A percentile compares a stretch with the other conserved stretches of the same genome.
Evolutionary conservation across 306 rosid genomes (phyloP).

Genomic region (Vachellia collinsii): DNA sequence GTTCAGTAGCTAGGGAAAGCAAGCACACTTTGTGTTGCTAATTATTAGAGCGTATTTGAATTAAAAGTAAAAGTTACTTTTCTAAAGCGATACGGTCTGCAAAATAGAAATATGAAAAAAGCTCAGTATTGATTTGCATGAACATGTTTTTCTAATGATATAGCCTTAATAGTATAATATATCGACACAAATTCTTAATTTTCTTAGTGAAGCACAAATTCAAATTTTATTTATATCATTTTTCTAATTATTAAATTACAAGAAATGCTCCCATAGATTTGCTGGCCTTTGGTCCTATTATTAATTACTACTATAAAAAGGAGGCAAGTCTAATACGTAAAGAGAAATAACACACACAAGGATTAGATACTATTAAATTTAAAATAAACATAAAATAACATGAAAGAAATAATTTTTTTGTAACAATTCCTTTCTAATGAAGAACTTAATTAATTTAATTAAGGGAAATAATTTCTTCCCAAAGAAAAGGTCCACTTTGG

Average conservation of each 20-base stretch:
- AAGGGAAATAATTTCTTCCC: not conserved
- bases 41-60: not conserved
- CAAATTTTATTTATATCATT: not conserved
- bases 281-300: not conserved
- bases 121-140: too few species aligned
- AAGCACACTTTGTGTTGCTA: not conserved
- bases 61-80: too few species aligned
- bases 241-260: not conserved
- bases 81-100: too few species aligned
- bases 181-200: not conserved
- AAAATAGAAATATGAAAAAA: too few species aligned
- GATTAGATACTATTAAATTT: not conserved
- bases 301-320: too few species aligned
- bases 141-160: too few species aligned
- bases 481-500: not conserved
- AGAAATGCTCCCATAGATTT: not conserved
- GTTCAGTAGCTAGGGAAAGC: not conserved
- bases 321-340: not conserved
- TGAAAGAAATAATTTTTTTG: not conserved
- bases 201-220: not conserved
- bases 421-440: not conserved
- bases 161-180: too few species aligned
- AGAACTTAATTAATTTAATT: not conserved
- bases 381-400: not conserved
- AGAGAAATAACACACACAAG: not conserved